A percentile compares a stretch with the other conserved stretches of the same genome.
Evolutionary conservation across 331 rosid genomes (phyloP).

Genomic region (Quercus phellos): DNA sequence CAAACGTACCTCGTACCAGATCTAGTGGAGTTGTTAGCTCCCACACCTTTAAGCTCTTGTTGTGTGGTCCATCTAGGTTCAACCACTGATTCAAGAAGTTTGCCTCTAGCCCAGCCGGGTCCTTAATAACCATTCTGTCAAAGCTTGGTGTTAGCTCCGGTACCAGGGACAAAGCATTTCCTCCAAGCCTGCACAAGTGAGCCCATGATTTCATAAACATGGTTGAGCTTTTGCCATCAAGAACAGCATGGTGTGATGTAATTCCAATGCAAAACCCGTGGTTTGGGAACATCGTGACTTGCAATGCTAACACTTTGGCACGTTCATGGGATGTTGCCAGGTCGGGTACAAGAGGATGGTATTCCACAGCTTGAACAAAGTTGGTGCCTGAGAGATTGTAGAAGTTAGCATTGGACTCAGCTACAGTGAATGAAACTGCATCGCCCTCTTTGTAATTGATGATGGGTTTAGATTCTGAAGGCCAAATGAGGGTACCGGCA

Average conservation of each 20-base stretch:
- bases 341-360: slow-evolving; percentile 33
- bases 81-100: slow-evolving; percentile 18
- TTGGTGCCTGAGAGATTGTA: slow-evolving; percentile 15
- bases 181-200: slow-evolving; percentile 11
- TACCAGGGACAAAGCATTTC: background rate
- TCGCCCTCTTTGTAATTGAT: slow-evolving; percentile 22
- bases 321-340: slow-evolving; percentile 28
- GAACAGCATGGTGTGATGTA: slow-evolving; percentile 45
- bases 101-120: background rate
- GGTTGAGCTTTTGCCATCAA: slow-evolving; percentile 42
- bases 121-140: slow-evolving; percentile 27
- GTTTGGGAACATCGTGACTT: slow-evolving; percentile 43
- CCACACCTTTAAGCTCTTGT: slow-evolving; percentile 9
- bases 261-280: slow-evolving; percentile 40
- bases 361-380: slow-evolving; percentile 23
- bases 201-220: slow-evolving; percentile 54
- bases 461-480: background rate
- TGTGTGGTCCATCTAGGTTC: slow-evolving; percentile 6
- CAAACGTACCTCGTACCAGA: slow-evolving; percentile 17
- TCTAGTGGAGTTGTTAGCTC: background rate
- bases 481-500: slow-evolving; percentile 31
- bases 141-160: slow-evolving; percentile 18
- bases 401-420: slow-evolving; percentile 41
- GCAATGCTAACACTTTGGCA: slow-evolving; percentile 34
- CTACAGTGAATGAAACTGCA: slow-evolving; percentile 29